Percentiles rank a stretch among this genome's conserved stretches.
Evolutionary conservation across 106 monocot species (phyloP).

Genomic region (Dendrobium chrysotoxum): DNA sequence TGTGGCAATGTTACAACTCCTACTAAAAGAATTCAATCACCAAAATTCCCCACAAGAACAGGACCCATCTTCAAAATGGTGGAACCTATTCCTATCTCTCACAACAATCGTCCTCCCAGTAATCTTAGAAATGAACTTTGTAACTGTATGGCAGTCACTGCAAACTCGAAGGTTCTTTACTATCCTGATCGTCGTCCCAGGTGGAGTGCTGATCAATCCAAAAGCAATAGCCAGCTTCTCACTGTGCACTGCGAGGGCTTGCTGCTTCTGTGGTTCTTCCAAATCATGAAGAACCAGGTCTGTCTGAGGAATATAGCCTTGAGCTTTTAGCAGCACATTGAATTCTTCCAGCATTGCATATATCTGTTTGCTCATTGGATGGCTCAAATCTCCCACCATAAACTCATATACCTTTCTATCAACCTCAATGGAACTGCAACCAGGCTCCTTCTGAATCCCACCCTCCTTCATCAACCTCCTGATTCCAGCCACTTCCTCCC

Average conservation of each 20-base stretch:
- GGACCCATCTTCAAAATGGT: constrained; percentile 28
- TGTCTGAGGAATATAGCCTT: constrained; percentile 55
- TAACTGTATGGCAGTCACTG: constrained; percentile 57
- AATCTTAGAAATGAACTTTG: constrained; percentile 60
- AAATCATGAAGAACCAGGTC: constrained; percentile 73
- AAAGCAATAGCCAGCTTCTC: constrained; percentile 80
- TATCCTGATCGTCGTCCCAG: constrained; percentile 64
- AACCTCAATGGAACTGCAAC: constrained; percentile 36
- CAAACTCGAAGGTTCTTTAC: constrained; percentile 78
- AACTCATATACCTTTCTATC: constrained; percentile 43
- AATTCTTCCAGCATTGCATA: constrained; percentile 65
- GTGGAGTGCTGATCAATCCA: constrained; percentile 63
- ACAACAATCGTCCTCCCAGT: constrained; percentile 54
- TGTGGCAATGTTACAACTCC: neutral
- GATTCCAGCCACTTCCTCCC: constrained; percentile 28
- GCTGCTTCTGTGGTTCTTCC: constrained; percentile 60
- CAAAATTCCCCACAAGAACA: constrained; percentile 81
- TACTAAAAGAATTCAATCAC: constrained; percentile 22
- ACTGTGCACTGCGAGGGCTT: constrained; percentile 61
- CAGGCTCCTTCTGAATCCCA: constrained; percentile 42
- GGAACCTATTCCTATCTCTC: constrained; percentile 41
- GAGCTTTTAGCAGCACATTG: constrained; percentile 30
- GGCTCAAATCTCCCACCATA: constrained; percentile 37
- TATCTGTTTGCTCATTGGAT: constrained; percentile 46
- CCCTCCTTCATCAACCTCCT: constrained; percentile 28